A percentile compares a stretch with the other conserved stretches of the same genome.
phyloP scores from a whole-genome alignment of 2,329 filamentous ascomycete genomes.

The Rhinocladiella mackenziei region DNA sequence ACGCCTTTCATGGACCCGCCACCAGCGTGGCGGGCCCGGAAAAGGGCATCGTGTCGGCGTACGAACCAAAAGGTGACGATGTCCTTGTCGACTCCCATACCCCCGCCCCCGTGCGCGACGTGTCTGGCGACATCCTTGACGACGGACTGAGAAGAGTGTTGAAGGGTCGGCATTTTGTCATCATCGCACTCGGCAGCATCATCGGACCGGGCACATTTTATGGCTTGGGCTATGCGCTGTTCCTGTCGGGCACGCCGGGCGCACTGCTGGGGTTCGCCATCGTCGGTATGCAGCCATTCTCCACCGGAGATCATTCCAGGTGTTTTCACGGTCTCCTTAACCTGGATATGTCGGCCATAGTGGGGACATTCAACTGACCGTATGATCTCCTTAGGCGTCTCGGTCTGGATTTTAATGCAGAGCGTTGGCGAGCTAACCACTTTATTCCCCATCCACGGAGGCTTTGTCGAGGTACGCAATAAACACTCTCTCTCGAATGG shows the following conservation, averaged over 20 bases:
- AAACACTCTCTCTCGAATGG: not conserved
- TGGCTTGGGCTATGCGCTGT: constrained; percentile 50
- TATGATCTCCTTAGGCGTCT: not conserved
- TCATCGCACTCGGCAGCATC: constrained; percentile 1
- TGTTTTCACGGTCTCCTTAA: no score
- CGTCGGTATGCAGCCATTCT: constrained; percentile 35
- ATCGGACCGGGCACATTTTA: constrained; percentile 49
- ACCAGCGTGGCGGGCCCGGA: no score
- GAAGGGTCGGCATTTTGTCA: not conserved
- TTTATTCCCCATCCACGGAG: constrained; percentile 7
- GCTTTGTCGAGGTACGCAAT: constrained; percentile 7
- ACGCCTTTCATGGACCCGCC: no score
- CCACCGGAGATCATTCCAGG: not conserved
- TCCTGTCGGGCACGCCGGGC: constrained; percentile 48
- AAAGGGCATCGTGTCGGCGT: no score
- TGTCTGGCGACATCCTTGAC: constrained; percentile 4
- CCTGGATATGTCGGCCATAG: no score
- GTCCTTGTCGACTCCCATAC: no score
- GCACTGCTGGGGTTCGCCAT: constrained; percentile 49
- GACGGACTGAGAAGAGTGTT: constrained; percentile 1
- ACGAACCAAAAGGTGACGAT: no score
- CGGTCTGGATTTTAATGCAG: constrained; percentile 10
- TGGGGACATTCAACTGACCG: not conserved
- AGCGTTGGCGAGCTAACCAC: constrained; percentile 10
- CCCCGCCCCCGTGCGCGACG: not conserved